Evolutionary conservation across 768 basidiomycete species (phyloP).

Genomic region (Asterophora parasitica): DNA sequence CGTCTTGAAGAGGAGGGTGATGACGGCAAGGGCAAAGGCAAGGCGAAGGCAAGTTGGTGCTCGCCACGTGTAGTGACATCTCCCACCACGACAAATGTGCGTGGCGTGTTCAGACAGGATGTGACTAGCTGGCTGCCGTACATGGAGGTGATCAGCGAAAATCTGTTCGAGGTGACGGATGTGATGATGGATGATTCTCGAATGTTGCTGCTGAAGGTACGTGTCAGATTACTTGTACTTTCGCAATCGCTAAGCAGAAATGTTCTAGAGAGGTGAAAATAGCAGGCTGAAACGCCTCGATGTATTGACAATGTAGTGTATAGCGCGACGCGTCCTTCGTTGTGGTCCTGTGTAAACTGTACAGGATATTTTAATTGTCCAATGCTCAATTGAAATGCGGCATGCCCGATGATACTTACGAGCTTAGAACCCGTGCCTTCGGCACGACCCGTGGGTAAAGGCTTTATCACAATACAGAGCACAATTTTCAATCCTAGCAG

Average conservation of each 20-base stretch:
- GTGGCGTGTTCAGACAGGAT: slow-evolving; percentile 42
- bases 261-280: slow-evolving; percentile 31
- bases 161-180: slow-evolving; percentile 45
- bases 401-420: no score
- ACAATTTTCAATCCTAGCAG: no score
- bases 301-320: slow-evolving; percentile 39
- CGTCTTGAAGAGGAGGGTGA: neutral
- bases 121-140: slow-evolving; percentile 47
- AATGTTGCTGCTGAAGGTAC: slow-evolving; percentile 45
- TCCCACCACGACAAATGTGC: slow-evolving; percentile 36
- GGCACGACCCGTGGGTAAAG: no score
- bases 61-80: slow-evolving; percentile 34
- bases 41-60: slow-evolving; percentile 24
- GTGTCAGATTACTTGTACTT: neutral
- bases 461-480: no score
- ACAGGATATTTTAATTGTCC: no score
- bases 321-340: no score
- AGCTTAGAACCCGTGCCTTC: no score
- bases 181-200: slow-evolving; percentile 56
- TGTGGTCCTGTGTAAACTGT: no score
- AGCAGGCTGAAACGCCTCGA: slow-evolving; percentile 38
- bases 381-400: no score
- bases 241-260: neutral
- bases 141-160: slow-evolving; percentile 44
- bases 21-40: slow-evolving; percentile 21